A percentile compares a stretch with the other conserved stretches of the same genome.
These are phyloP conservation scores for Gynochthodes officinalis DNA, from an alignment of 257 asterid genomes.

Conservation along the genomic window DNA sequence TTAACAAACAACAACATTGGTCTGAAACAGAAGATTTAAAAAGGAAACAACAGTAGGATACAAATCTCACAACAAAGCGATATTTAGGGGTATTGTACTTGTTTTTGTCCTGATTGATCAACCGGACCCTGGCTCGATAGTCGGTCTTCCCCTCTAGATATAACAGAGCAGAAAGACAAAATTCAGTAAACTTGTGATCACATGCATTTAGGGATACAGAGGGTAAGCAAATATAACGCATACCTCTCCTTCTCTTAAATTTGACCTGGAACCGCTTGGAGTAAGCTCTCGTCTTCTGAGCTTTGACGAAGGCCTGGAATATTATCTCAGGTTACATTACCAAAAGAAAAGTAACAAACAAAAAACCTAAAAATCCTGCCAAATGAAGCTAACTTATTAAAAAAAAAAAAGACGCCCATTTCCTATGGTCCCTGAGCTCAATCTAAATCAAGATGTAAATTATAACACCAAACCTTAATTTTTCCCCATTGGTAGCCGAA, in stretches of 20 bases:
- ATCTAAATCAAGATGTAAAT: neutral
- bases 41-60: conserved; percentile 32
- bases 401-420: neutral
- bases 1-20: neutral
- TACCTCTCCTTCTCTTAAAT: conserved; percentile 74
- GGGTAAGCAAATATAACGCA: neutral
- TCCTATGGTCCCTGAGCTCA: neutral
- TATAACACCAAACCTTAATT: too few species aligned
- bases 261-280: conserved; percentile 71
- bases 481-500: too few species aligned
- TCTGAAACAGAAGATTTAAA: neutral
- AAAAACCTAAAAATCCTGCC: neutral
- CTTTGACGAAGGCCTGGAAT: conserved; percentile 45
- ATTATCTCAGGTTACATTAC: neutral
- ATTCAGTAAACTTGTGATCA: neutral
- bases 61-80: conserved; percentile 76
- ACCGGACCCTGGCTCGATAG: conserved; percentile 72
- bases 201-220: neutral
- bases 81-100: conserved; percentile 81
- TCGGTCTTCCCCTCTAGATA: conserved; percentile 82
- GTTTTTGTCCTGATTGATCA: conserved; percentile 86
- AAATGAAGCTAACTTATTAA: neutral
- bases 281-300: conserved; percentile 59
- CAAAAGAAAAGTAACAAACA: neutral
- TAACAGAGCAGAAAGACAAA: neutral